Base-by-base conservation (phyloP, 768 basidiomycete genomes). In the Pholiota conissans region DNA sequence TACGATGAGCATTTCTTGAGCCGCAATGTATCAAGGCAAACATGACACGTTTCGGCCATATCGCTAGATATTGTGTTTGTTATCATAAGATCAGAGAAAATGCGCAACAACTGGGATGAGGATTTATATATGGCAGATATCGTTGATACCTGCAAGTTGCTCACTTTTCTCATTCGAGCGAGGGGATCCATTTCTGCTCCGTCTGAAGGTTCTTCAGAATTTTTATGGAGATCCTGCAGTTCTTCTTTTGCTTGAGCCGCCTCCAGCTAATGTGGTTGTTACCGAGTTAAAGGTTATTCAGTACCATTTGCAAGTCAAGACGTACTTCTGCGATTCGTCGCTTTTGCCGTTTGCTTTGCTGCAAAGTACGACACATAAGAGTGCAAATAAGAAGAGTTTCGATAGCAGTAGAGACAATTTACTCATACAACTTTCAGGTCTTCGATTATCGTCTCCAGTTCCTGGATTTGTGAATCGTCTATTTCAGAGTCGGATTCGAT, bases 141-240 rank as follows among this genome's bases (percentile, higher is more conserved):
- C n/a, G n/a, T n/a, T n/a, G n/a, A n/a, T n/a, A n/a, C n/a, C n/a
- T n/a, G n/a, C n/a, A n/a, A n/a, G n/a, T 35, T 49, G 18, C 48
- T 13, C 10, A 76, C 80, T 67, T 80, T 80, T 57, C 74, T 70
- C 78, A 81, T 78, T 14, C 67, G 60, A 58, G 74, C 49, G 2
- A 65, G 64, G 20, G 71, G 52, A 53, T 79, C 79, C 24, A 57
- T 46, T 28, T 50, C 57, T 13, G 47, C 60, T 1, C 65, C 72
- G 8, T 67, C 62, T 18, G 67, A 70, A n/a, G 64, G 57, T 13
- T 46, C 59, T 42, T 66, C 48, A 3, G 71, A 68, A 10, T 27
- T 40, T 24, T 28, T 22, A 28, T 67, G 59, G 20, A 80, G 67
- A 26, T 76, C 78, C 10, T 73, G 60, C 4, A 74, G 73, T 56